Evolutionary conservation across 306 rosid genomes (phyloP), one percentile per base, ranked within the genome.

Genomic region (Sicyos baderoa): DNA sequence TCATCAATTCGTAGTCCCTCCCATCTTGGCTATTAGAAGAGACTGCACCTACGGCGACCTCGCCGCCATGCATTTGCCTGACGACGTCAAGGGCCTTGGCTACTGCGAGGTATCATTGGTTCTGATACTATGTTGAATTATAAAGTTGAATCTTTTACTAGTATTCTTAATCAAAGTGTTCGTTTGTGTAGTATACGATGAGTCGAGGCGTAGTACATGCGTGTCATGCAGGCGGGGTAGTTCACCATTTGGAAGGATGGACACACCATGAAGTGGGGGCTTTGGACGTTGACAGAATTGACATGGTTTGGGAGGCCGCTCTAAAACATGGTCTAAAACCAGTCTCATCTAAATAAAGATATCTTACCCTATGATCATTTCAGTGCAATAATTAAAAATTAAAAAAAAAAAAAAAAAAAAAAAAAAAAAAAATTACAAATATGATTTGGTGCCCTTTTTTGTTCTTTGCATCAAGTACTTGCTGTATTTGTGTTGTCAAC

Each of bases 211-310:
- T 94, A 0, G 99, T 94, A 11, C 97, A 94, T 49, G 99, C 99
- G 7, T 94, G 99, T 69, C 99, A 94, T 80, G 99, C 97, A 2
- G 99, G 99, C 7, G 99, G 99, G 13, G 97, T 94, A 66, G 91
- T 94, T 48, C 99, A 94, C 74, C 58, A 75, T 11, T 82, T 94
- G 6, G 96, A 90, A 84, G 96, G 97, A 14, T 94, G 97, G 97
- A 76, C 74, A 42, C 97, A 94, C 79, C 95, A 90, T 14, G 99
- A 94, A 82, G 99, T 94, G 42, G 97, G 96, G 12, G 97, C 96
- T 18, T 10, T 94, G 40, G 97, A 94, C 44, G 97, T 94, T 4
- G 84, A 86, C 11, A 83, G 95, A 47, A 94, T 94, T n/a, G 96
- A 94, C 76, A 42, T 86, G 9, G 99, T 94, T 16, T 94, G 99